Evolutionary conservation across 352 stramenopile species (phyloP), one percentile per base, ranked within the genome.

Genomic region (Phytophthora pluvialis): DNA sequence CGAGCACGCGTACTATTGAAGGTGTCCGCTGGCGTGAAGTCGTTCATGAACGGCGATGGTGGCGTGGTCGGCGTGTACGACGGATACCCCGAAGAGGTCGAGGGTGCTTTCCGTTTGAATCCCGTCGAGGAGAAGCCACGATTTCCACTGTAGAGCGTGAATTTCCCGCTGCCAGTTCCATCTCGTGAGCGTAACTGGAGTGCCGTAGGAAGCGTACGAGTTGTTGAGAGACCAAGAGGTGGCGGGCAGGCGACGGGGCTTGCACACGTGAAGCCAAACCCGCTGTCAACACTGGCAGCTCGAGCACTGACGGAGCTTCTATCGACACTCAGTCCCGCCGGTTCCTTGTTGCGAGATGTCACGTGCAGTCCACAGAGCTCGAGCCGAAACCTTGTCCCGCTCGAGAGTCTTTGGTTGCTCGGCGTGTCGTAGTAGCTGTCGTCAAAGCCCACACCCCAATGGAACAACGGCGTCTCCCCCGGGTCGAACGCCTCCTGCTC

Each of bases 401-500:
- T 62, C 6, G 64, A 63, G 13, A 72, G 64, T 6, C 32, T 49
- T 5, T 45, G 63, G 8, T 60, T 26, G 8, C 12, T 60, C 5
- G 40, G 38, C 0, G n/a, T 48, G 35, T 36, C 16, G 15, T 66
- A 57, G 31, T 61, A 62, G 49, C 49, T 71, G 39, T 71, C 63
- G 4, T 71, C 63, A 45, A 71, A 71, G 33, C 63, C 63, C 12
- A 67, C 63, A 13, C 63, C 56, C 63, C 63, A 71, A 13, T 58
- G 63, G 8, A 71, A 71, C 3, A 56, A 58, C 11, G 63, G 35
- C 18, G 42, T 31, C 11, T 71, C 56, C 4, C 18, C 45, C 10
- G 58, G 64, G 38, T 72, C 38, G 11, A 68, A 33, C n/a, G 25
- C 59, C 8, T 68, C 46, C 35, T 64, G 35, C 50, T 72, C 46